Base-by-base conservation (phyloP, 78 protist genomes). In the Tieghemostelium lacteum region DNA sequence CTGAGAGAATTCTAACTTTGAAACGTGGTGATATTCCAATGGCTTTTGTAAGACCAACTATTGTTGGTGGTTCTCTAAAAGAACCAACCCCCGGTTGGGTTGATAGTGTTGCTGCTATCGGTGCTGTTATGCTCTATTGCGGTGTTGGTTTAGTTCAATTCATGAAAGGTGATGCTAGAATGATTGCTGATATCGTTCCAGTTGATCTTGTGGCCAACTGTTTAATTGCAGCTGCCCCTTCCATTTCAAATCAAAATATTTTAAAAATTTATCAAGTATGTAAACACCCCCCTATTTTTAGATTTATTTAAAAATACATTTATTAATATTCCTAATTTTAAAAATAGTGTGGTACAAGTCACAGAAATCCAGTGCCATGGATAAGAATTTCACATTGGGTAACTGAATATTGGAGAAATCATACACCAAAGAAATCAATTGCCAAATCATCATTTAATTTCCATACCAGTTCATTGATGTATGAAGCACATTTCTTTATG, bases 31-130 rank as follows among this genome's bases (percentile, higher is more conserved):
- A 72, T 50, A 34, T 89, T 5, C 96, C 96, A 58, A 24, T 96
- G 67, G 74, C 75, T 87, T 88, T 94, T 73, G 61, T 94, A 33
- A 73, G 97, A n/a, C 97, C 97, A 39, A 63, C 96, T 19, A 96
- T 96, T 86, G 69, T 96, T 85, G 97, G 96, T 29, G 83, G 93
- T 45, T 42, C 95, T 1, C 45, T 58, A 42, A 61, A 28, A 49
- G 96, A 94, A 72, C 97, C 97, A 31, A 57, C 71, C 14, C 94
- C 96, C 20, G 96, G 97, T 29, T 96, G 96, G 96, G 73, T 86
- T 17, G 97, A 96, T 71, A 61, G 94, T 0, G 87, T 96, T 28
- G 87, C 91, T 29, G 97, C 95, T 3, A 77, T 75, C 24, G 97
- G 95, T 66, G 96, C 92, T 20, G 69, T 94, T 22, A 92, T 78